Conservation (phyloP, 1,139 yeast genomes). For the Hemisphaericaspora xylanilytica region DNA sequence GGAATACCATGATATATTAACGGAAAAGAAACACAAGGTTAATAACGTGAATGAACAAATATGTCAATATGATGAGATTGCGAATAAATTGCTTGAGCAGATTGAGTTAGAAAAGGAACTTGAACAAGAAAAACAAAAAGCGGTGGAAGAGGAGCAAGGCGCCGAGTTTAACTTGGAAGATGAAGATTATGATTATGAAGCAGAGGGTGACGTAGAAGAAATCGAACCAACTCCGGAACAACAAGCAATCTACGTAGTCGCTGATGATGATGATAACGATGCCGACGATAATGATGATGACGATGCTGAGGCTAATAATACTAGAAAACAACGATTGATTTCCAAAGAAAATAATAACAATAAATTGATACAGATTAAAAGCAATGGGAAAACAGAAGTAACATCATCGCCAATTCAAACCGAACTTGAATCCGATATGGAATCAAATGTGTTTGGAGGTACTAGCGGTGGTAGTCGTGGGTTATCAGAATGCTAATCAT, state of each 20-base stretch:
- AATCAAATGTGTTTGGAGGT: constrained; percentile 1
- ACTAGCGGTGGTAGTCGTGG: background rate
- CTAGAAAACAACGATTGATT: constrained; percentile 34
- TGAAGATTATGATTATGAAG: constrained; percentile 10
- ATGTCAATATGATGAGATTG: constrained; percentile 15
- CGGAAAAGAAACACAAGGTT: constrained; percentile 15
- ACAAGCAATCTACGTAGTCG: too few species aligned
- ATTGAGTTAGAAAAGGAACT: constrained; percentile 9
- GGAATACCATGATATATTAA: constrained; percentile 16
- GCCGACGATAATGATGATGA: constrained; percentile 15
- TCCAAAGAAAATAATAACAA: constrained; percentile 27
- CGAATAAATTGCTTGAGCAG: constrained; percentile 10
- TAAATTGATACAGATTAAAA: constrained; percentile 25
- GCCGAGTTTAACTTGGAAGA: constrained; percentile 16
- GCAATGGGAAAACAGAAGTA: constrained; percentile 22
- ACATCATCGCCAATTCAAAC: constrained; percentile 22
- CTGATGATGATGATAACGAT: too few species aligned
- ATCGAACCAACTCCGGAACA: too few species aligned
- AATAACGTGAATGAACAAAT: constrained; percentile 18
- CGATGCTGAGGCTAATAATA: constrained; percentile 21
- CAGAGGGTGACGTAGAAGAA: constrained; percentile 11
- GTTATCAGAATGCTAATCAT: background rate
- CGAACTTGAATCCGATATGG: constrained; percentile 10
- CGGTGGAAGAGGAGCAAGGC: constrained; percentile 11
- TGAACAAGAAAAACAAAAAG: constrained; percentile 5